A percentile compares a stretch with the other conserved stretches of the same genome.
Conservation (phyloP, 768 basidiomycete genomes). For the Mycena galopus region DNA sequence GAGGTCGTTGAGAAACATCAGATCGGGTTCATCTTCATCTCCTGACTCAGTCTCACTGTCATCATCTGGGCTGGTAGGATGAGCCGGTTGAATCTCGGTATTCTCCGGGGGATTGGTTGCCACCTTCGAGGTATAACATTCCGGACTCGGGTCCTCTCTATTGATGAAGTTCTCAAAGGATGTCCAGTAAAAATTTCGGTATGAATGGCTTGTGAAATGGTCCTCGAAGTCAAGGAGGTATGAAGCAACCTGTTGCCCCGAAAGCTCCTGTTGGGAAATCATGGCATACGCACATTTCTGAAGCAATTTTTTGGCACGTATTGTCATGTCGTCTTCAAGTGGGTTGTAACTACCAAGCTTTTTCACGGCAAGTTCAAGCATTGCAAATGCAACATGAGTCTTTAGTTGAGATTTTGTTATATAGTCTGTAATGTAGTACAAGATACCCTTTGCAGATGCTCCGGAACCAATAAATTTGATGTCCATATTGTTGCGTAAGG, state of each 20-base stretch:
- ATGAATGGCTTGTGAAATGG: constrained; percentile 45
- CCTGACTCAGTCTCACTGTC: constrained; percentile 9
- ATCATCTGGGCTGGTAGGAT: neutral
- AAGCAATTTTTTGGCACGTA: no score
- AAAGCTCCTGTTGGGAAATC: no score
- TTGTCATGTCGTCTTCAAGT: no score
- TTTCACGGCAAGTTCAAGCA: neutral
- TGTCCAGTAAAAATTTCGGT: constrained; percentile 30
- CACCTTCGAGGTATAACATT: constrained; percentile 25
- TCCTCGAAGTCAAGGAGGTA: constrained; percentile 42
- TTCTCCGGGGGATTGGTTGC: neutral
- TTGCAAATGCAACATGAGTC: no score
- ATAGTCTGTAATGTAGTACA: constrained; percentile 53
- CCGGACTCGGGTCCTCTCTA: constrained; percentile 2
- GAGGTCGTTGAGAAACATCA: constrained; percentile 14
- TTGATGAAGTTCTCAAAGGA: neutral
- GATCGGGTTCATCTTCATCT: neutral
- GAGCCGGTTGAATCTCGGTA: neutral
- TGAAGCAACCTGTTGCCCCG: no score
- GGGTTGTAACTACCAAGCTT: no score
- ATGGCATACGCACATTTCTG: no score
- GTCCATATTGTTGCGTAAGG: constrained; percentile 21
- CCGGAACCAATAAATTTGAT: constrained; percentile 47
- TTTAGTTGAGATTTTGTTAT: constrained; percentile 48
- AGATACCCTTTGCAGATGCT: constrained; percentile 42